Evolutionary conservation across 2,329 filamentous ascomycete genomes (phyloP), one percentile per base, ranked within the genome.

Genomic region (Ophiostoma quercus): DNA sequence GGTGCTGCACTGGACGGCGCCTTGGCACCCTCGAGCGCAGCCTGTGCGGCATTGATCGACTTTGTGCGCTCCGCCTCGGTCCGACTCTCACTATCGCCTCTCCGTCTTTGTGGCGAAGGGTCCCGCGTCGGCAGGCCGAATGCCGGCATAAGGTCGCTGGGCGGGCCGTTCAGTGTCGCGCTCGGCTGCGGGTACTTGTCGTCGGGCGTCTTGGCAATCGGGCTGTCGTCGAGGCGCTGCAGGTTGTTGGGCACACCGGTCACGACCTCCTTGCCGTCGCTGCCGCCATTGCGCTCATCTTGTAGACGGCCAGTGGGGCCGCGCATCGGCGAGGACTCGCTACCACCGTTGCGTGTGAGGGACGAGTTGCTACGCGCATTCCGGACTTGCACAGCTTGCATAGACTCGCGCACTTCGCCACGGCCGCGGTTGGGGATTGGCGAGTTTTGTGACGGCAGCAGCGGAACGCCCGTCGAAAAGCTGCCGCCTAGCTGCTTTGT

Each of bases 401-500:
- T 85, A 0, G 92, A 96, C 79, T 97, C 94, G 72, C 92, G 85
- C 22, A 90, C 87, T 78, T 96, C 92, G 47, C 81, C 83, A 71
- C 92, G 86, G 39, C 92, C 92, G 72, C 94, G 86, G 76, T 97
- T 97, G 5, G 94, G 94, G 73, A 94, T 85, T 1, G 92, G 92
- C 3, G 90, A 90, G 72, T 89, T 92, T 77, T 96, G 92, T 37
- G 91, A 84, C 34, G 94, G 93, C 25, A 98, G 86, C 76, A 96
- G 91, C 7, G 94, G 92, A 19, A 98, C 90, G 25, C 92, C 92
- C 79, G 89, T 93, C 19, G 91, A 86, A 29, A 74, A 72, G 54
- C 90, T 89, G 19, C 88, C 86, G 12, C 94, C 94, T 1, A 98
- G 83, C 75, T 97, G 93, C 77, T 97, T 98, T 65, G 92, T 92